Percentiles rank a stretch among this genome's conserved stretches.
Conservation (phyloP, 192 early-diverging fungal genomes). For the Radiomyces spectabilis region DNA sequence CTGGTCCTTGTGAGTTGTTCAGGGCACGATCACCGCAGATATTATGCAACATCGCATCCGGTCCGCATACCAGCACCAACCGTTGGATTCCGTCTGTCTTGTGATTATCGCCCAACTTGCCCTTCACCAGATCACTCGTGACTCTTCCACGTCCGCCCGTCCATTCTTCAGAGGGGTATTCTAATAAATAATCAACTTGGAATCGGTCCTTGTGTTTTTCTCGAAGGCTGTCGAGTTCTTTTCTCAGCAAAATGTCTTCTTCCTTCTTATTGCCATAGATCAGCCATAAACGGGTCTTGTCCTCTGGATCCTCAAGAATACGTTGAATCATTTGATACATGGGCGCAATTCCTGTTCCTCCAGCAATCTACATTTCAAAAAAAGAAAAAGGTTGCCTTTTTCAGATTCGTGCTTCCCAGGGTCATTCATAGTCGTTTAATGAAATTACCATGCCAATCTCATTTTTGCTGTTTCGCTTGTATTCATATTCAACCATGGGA, state of each 20-base stretch:
- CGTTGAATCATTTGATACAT: slow-evolving; percentile 55
- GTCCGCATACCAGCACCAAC: slow-evolving; percentile 58
- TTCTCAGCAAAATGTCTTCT: slow-evolving; percentile 44
- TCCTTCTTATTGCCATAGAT: slow-evolving; percentile 39
- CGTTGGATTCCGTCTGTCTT: slow-evolving; percentile 4
- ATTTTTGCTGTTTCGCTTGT: slow-evolving; percentile 27
- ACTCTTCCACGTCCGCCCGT: slow-evolving; percentile 19
- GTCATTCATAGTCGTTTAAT: too few species aligned
- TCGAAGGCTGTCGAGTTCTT: slow-evolving; percentile 44
- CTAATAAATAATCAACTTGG: slow-evolving; percentile 41
- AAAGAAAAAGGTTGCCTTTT: neutral
- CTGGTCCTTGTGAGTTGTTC: slow-evolving; percentile 44
- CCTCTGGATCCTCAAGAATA: slow-evolving; percentile 32
- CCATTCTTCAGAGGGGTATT: slow-evolving; percentile 25
- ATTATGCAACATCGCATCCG: slow-evolving; percentile 50
- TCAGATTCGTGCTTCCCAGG: too few species aligned
- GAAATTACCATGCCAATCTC: slow-evolving; percentile 48
- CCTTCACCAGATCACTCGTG: slow-evolving; percentile 27
- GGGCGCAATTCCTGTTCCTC: slow-evolving; percentile 76
- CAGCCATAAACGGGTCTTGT: slow-evolving; percentile 39
- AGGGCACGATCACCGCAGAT: slow-evolving; percentile 46
- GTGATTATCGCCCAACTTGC: slow-evolving; percentile 14
- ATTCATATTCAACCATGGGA: slow-evolving; percentile 50
- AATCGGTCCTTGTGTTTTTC: slow-evolving; percentile 33
- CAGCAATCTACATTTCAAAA: slow-evolving; percentile 46